These are phyloP conservation scores for Auriculariales sp. DNA, from an alignment of 768 basidiomycete species.

Conservation along the genomic window DNA sequence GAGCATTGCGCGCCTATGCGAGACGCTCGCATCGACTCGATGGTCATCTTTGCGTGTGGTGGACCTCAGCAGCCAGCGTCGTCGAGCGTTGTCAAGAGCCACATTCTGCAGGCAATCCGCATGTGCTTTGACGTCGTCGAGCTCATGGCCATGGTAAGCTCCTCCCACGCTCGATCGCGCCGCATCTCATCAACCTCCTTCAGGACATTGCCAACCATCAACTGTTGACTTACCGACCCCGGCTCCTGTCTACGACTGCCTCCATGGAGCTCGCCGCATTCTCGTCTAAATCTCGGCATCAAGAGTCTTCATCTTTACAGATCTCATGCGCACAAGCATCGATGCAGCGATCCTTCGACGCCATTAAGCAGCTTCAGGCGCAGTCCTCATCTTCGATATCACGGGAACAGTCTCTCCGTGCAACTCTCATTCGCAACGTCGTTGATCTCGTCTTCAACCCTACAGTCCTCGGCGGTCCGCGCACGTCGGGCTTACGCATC, in stretches of 20 bases:
- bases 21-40: slow-evolving; percentile 66
- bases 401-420: slow-evolving; percentile 27
- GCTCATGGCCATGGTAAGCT: slow-evolving; percentile 84
- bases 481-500: slow-evolving; percentile 12
- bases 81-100: background rate
- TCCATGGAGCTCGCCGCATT: slow-evolving; percentile 71
- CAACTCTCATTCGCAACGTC: background rate
- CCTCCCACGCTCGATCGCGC: slow-evolving; percentile 7
- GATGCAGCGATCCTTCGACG: slow-evolving; percentile 11
- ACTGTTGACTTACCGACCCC: slow-evolving; percentile 83
- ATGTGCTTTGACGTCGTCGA: slow-evolving; percentile 84
- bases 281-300: slow-evolving; percentile 17
- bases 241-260: slow-evolving; percentile 64
- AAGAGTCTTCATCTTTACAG: slow-evolving; percentile 3
- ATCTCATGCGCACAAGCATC: slow-evolving; percentile 9
- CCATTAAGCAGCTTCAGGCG: slow-evolving; percentile 55
- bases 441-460: slow-evolving; percentile 28
- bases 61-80: background rate
- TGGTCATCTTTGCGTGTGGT: slow-evolving; percentile 49
- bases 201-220: slow-evolving; percentile 97
- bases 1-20: slow-evolving; percentile 90
- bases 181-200: slow-evolving; percentile 8
- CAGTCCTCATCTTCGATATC: no score
- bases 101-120: slow-evolving; percentile 35
- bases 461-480: slow-evolving; percentile 24